Evolutionary conservation across 2,329 filamentous ascomycete species (phyloP).

Genomic region (Aspergillus novofumigatus): DNA sequence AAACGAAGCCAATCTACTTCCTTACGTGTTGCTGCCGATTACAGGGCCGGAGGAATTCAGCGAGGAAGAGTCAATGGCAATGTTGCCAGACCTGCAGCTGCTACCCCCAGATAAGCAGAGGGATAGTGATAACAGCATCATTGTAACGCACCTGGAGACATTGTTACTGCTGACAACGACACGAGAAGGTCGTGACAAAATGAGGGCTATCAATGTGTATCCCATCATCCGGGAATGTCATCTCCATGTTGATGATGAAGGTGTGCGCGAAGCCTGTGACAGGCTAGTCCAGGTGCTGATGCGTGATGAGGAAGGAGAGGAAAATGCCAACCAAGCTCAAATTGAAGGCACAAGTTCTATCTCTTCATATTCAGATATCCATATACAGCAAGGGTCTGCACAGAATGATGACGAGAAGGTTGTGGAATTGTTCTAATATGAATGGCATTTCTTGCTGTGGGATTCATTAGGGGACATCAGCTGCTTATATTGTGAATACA

Average conservation of each 20-base stretch:
- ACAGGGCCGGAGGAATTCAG: slow-evolving; percentile 84
- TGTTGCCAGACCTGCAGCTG: slow-evolving; percentile 87
- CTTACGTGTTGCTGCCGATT: slow-evolving; percentile 83
- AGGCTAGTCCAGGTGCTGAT: slow-evolving; percentile 84
- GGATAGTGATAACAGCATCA: slow-evolving; percentile 69
- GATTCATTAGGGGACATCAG: not conserved
- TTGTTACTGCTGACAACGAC: slow-evolving; percentile 78
- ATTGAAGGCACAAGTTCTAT: slow-evolving; percentile 17
- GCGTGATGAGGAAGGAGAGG: slow-evolving; percentile 67
- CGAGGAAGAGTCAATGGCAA: slow-evolving; percentile 77
- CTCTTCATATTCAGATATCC: not conserved
- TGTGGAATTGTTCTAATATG: slow-evolving; percentile 42
- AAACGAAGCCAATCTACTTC: slow-evolving; percentile 72
- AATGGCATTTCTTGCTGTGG: not conserved
- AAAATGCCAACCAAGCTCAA: slow-evolving; percentile 34
- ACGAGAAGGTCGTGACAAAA: slow-evolving; percentile 64
- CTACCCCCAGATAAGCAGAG: slow-evolving; percentile 84
- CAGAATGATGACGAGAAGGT: slow-evolving; percentile 45
- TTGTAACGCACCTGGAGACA: slow-evolving; percentile 86
- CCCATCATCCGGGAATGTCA: slow-evolving; percentile 86
- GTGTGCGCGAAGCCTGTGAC: slow-evolving; percentile 79
- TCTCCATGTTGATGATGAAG: slow-evolving; percentile 69
- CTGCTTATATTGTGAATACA: not conserved
- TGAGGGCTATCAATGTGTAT: slow-evolving; percentile 79
- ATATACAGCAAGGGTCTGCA: slow-evolving; percentile 22